These are phyloP conservation scores for Sarocladium oryzae DNA, from an alignment of 2,329 filamentous ascomycete genomes.

Conservation along the genomic window DNA sequence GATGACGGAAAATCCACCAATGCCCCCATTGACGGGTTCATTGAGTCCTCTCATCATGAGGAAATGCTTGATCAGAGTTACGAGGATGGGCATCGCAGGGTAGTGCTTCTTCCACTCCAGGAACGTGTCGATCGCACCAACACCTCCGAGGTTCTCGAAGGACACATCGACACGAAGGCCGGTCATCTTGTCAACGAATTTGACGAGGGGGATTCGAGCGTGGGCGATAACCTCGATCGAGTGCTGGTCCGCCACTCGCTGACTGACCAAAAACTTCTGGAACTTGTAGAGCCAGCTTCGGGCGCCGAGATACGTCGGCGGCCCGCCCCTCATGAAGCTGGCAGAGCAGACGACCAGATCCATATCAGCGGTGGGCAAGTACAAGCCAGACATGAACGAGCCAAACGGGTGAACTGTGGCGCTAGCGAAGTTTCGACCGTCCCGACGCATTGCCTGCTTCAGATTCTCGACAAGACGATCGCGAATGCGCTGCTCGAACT, in stretches of 20 bases:
- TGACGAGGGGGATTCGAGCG: slow-evolving; percentile 87
- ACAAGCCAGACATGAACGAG: slow-evolving; percentile 83
- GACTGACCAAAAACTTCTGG: slow-evolving; percentile 47
- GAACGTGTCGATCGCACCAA: slow-evolving; percentile 77
- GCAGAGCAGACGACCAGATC: slow-evolving; percentile 74
- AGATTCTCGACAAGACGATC: slow-evolving; percentile 66
- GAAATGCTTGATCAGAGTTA: slow-evolving; percentile 88
- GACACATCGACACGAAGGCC: slow-evolving; percentile 85
- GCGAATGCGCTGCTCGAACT: slow-evolving; percentile 73
- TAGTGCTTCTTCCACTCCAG: slow-evolving; percentile 70
- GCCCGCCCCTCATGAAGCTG: slow-evolving; percentile 48
- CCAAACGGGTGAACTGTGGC: slow-evolving; percentile 72
- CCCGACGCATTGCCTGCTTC: slow-evolving; percentile 47
- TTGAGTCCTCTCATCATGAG: slow-evolving; percentile 84
- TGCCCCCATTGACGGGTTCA: slow-evolving; percentile 83
- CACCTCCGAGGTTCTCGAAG: slow-evolving; percentile 83
- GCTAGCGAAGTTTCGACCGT: slow-evolving; percentile 43
- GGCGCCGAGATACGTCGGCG: slow-evolving; percentile 39
- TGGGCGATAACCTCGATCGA: slow-evolving; percentile 62
- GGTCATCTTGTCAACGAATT: slow-evolving; percentile 75
- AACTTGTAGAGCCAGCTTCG: slow-evolving; percentile 58
- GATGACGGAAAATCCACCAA: slow-evolving; percentile 90
- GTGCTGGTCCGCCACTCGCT: slow-evolving; percentile 49
- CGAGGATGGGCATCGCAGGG: slow-evolving; percentile 79
- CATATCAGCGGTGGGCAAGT: slow-evolving; percentile 75